phyloP scores from a whole-genome alignment of 495 filamentous ascomycete genomes.

The Cercophora samala region DNA sequence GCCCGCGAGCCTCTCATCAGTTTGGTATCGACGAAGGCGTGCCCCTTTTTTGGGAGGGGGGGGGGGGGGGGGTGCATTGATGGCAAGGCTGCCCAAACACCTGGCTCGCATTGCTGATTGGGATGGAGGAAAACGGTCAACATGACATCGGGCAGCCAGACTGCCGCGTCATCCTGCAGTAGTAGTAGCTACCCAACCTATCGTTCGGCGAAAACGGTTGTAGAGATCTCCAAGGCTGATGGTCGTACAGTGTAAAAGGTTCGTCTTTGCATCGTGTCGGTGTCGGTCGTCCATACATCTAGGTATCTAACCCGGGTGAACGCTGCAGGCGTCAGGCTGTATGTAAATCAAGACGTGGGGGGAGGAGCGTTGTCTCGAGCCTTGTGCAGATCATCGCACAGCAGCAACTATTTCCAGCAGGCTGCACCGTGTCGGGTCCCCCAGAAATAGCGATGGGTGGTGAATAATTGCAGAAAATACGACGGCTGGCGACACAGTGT shows the following conservation, averaged over 20 bases:
- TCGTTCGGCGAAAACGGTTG: background rate
- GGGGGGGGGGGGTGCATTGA: background rate
- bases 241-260: background rate
- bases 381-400: constrained; percentile 23
- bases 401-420: constrained; percentile 29
- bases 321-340: constrained; percentile 12
- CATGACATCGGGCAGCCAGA: background rate
- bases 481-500: constrained; percentile 16
- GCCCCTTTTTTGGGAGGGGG: background rate
- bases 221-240: constrained; percentile 3
- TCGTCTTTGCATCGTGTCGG: too few relatives aligned
- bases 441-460: constrained; percentile 3
- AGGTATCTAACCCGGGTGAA: background rate
- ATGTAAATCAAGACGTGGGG: background rate
- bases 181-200: background rate
- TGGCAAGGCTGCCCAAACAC: background rate
- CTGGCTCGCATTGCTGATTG: background rate
- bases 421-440: constrained; percentile 7
- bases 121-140: background rate
- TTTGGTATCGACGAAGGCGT: background rate
- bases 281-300: background rate
- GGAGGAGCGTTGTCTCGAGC: background rate
- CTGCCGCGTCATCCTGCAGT: constrained; percentile 2
- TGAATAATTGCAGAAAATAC: constrained; percentile 24
- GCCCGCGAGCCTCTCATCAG: background rate